Percentiles rank a stretch among this genome's conserved stretches.
These are phyloP conservation scores for Fusarium pininemorale DNA, from an alignment of 2,329 filamentous ascomycete genomes.

Conservation along the genomic window DNA sequence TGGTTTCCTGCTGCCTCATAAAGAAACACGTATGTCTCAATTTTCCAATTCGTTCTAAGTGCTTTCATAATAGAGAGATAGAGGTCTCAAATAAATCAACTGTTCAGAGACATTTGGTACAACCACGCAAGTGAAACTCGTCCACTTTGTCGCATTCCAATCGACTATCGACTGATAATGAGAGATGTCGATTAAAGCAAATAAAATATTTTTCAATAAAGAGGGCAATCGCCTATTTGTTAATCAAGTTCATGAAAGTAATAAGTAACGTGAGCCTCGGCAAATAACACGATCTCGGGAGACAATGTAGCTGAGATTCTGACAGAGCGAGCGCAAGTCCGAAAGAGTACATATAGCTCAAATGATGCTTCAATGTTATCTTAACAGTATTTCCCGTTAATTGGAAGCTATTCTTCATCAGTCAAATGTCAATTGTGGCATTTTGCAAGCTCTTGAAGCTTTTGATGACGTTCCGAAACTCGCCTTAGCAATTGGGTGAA, in stretches of 20 bases:
- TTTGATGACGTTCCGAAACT: slow-evolving; percentile 23
- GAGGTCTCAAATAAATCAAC: not conserved
- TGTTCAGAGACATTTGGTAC: not conserved
- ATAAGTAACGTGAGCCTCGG: not conserved
- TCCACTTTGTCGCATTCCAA: not conserved
- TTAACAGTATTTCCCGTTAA: rapidly evolving
- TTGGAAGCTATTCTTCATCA: not conserved
- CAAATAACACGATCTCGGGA: not conserved
- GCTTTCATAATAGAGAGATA: not conserved
- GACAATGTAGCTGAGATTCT: not conserved
- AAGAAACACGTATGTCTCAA: not conserved
- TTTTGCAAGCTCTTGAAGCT: slow-evolving; percentile 7
- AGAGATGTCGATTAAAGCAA: not conserved
- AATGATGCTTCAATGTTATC: not conserved
- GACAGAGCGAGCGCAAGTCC: not conserved
- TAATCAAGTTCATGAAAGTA: not conserved
- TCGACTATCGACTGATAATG: not conserved
- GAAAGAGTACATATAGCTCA: not conserved
- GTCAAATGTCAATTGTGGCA: not conserved
- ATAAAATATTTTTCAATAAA: not conserved
- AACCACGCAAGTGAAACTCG: not conserved
- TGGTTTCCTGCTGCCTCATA: not conserved
- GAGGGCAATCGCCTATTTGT: not conserved
- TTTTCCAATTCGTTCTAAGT: not conserved
- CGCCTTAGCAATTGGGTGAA: slow-evolving; percentile 25